Conservation (phyloP, 176 grass and related monocot genomes). For the Carex scoparia region DNA sequence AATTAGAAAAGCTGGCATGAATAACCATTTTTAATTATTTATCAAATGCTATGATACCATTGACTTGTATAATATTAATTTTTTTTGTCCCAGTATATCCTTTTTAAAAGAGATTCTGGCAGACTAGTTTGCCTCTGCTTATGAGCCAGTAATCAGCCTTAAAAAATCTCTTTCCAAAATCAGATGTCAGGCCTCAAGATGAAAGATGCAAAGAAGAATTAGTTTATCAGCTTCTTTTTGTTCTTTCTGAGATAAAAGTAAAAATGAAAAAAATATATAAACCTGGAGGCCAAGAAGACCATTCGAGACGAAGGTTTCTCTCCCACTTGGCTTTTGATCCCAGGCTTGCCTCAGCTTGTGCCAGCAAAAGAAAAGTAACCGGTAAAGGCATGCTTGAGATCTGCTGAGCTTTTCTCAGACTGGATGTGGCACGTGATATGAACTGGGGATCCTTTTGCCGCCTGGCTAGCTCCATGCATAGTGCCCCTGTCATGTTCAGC, state of each 20-base stretch:
- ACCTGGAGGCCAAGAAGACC: slow-evolving; percentile 87
- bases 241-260: neutral
- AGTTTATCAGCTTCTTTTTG: slow-evolving; percentile 9
- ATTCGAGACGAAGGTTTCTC: slow-evolving; percentile 79
- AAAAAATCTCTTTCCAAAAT: neutral
- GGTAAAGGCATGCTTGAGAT: slow-evolving; percentile 47
- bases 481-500: slow-evolving; percentile 42
- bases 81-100: neutral
- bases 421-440: slow-evolving; percentile 50
- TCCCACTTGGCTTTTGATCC: slow-evolving; percentile 88
- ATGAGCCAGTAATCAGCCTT: neutral
- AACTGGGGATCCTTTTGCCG: slow-evolving; percentile 61
- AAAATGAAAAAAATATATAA: neutral
- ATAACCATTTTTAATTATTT: neutral
- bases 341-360: slow-evolving; percentile 88
- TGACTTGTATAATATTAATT: neutral
- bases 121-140: neutral
- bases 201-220: neutral
- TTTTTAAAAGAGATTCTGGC: neutral
- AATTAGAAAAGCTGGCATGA: neutral
- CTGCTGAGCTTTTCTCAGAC: slow-evolving; percentile 75
- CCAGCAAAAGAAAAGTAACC: slow-evolving; percentile 64
- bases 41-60: neutral
- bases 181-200: neutral
- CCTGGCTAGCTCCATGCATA: slow-evolving; percentile 65